Evolutionary conservation across 2,329 filamentous ascomycete species (phyloP).

Genomic region (Colletotrichum theobromicola): DNA sequence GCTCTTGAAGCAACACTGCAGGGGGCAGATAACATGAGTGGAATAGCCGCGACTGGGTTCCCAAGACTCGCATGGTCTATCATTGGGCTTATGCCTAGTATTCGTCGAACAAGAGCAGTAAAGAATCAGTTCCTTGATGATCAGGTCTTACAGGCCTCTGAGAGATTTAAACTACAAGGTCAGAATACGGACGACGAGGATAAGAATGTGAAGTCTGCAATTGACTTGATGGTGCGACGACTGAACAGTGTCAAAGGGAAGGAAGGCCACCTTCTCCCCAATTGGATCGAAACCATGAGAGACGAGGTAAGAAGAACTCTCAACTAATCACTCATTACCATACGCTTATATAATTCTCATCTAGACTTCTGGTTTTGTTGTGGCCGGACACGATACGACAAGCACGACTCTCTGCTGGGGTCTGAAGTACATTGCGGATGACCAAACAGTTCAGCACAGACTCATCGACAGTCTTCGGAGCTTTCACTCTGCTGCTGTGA

Average conservation of each 20-base stretch:
- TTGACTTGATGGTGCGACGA: constrained; percentile 37
- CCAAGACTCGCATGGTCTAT: background rate
- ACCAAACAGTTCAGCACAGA: constrained; percentile 26
- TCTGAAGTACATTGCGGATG: constrained; percentile 22
- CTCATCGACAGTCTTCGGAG: constrained; percentile 26
- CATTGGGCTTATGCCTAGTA: background rate
- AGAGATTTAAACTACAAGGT: background rate
- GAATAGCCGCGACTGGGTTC: background rate
- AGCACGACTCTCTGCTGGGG: constrained; percentile 26
- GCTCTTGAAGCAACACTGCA: background rate
- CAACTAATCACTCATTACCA: background rate
- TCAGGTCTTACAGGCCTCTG: background rate
- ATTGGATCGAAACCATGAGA: background rate
- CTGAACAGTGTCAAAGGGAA: constrained; percentile 26
- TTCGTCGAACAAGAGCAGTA: background rate
- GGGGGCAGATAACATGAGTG: background rate
- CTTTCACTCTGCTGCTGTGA: constrained; percentile 11
- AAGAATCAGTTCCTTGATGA: background rate
- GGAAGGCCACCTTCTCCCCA: background rate
- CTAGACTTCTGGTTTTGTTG: constrained; percentile 27
- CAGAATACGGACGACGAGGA: background rate
- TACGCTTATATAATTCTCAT: background rate
- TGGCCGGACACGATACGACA: constrained; percentile 30
- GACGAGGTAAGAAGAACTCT: background rate
- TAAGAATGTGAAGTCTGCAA: constrained; percentile 17